Percentiles rank a stretch among this genome's conserved stretches.
Evolutionary conservation across 345 rosid genomes (phyloP).

Genomic region (Rhizophora mangle): DNA sequence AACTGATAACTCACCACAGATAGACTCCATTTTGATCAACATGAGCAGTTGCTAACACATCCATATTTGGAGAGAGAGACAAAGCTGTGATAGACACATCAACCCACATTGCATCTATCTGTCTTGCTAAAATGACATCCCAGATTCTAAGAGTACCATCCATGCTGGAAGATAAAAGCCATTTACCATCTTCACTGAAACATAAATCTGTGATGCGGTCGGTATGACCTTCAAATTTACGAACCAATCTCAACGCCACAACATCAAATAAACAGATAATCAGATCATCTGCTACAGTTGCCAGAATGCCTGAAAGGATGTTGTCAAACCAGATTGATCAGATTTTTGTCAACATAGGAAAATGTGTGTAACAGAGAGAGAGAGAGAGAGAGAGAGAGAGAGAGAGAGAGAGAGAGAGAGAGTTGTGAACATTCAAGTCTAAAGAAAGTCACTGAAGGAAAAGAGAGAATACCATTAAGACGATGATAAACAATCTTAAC

Average conservation of each 20-base stretch:
- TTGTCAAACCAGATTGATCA: constrained; percentile 13
- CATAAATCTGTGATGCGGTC: constrained; percentile 87
- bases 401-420: background rate
- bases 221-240: constrained; percentile 90
- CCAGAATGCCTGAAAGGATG: constrained; percentile 70
- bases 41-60: constrained; percentile 84
- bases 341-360: constrained; percentile 5
- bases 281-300: constrained; percentile 83
- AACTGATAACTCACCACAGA: constrained; percentile 58
- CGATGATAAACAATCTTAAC: constrained; percentile 77
- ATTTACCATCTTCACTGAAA: constrained; percentile 95
- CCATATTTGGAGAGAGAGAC: constrained; percentile 94
- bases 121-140: constrained; percentile 88
- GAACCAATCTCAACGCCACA: constrained; percentile 74
- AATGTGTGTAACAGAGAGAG: background rate
- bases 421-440: background rate
- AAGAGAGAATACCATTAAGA: constrained; percentile 48
- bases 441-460: background rate
- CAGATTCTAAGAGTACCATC: constrained; percentile 91
- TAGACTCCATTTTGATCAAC: constrained; percentile 91
- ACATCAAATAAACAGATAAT: constrained; percentile 72
- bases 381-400: background rate
- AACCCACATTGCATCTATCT: constrained; percentile 82
- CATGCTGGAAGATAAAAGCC: constrained; percentile 95
- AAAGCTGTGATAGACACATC: constrained; percentile 80